Conservation (phyloP, 352 stramenopile genomes). For the Phytophthora idaei region DNA sequence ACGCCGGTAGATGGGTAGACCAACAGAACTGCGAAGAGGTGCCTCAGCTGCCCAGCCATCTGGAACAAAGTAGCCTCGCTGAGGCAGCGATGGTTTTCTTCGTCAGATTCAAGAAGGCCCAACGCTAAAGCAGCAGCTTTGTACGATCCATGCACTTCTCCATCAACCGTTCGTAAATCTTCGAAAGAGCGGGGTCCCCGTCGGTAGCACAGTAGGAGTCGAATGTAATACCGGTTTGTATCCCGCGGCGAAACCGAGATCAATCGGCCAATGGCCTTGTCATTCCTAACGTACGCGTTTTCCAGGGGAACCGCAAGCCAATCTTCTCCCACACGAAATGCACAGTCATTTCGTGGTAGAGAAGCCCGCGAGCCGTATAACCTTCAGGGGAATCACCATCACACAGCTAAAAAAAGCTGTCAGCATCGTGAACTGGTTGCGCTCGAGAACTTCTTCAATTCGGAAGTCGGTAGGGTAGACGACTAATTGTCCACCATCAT, state of each 20-base stretch:
- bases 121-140: background rate
- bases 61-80: background rate
- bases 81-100: constrained; percentile 3
- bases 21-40: constrained; percentile 15
- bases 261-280: no score
- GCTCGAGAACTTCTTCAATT: background rate
- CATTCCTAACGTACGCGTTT: no score
- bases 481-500: background rate
- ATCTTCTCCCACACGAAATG: background rate
- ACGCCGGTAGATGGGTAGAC: background rate
- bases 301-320: no score
- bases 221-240: constrained; percentile 3
- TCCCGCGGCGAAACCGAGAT: constrained; percentile 5
- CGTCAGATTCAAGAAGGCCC: constrained; percentile 4
- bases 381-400: background rate
- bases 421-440: background rate
- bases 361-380: background rate
- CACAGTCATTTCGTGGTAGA: constrained; percentile 10
- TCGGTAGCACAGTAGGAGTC: constrained; percentile 3
- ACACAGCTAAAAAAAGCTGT: background rate
- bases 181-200: background rate
- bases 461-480: background rate
- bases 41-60: constrained; percentile 3
- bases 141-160: background rate
- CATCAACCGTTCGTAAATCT: background rate